phyloP scores from a whole-genome alignment of 1,284 basidiomycete genomes.

The Malassezia arunalokei region DNA sequence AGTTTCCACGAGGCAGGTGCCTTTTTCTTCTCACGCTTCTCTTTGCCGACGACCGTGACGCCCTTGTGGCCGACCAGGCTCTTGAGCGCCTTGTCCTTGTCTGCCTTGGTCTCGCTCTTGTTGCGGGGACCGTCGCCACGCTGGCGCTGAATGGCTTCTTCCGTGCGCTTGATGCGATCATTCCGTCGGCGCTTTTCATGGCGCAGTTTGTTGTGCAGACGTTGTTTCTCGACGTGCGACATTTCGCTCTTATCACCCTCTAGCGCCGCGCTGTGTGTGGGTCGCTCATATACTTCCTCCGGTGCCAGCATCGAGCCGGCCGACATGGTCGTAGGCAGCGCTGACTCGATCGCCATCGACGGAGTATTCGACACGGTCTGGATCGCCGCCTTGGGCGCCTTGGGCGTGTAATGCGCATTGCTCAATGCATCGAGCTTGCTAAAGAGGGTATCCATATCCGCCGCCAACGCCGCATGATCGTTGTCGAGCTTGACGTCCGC shows the following conservation, averaged over 20 bases:
- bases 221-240: slow-evolving; percentile 69
- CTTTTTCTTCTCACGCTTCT: slow-evolving; percentile 5
- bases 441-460: slow-evolving; percentile 72
- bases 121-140: slow-evolving; percentile 33
- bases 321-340: slow-evolving; percentile 69
- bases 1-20: slow-evolving; percentile 9
- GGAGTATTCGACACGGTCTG: slow-evolving; percentile 73
- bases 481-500: slow-evolving; percentile 76
- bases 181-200: slow-evolving; percentile 60
- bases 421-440: slow-evolving; percentile 83
- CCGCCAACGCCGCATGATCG: slow-evolving; percentile 75
- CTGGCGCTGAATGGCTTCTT: slow-evolving; percentile 59
- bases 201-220: slow-evolving; percentile 49
- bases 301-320: slow-evolving; percentile 75
- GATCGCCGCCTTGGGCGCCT: slow-evolving; percentile 80
- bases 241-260: slow-evolving; percentile 58
- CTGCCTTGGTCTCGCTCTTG: slow-evolving; percentile 22
- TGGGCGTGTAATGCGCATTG: slow-evolving; percentile 90
- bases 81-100: slow-evolving; percentile 42
- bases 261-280: slow-evolving; percentile 24
- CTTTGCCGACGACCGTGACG: slow-evolving; percentile 30
- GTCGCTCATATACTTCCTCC: slow-evolving; percentile 64
- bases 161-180: slow-evolving; percentile 53
- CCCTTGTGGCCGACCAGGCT: slow-evolving; percentile 40
- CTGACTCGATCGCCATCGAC: slow-evolving; percentile 74